A percentile compares a stretch with the other conserved stretches of the same genome.
Conservation (phyloP, 2,329 filamentous ascomycete genomes). For the Hypoxylon sp. region DNA sequence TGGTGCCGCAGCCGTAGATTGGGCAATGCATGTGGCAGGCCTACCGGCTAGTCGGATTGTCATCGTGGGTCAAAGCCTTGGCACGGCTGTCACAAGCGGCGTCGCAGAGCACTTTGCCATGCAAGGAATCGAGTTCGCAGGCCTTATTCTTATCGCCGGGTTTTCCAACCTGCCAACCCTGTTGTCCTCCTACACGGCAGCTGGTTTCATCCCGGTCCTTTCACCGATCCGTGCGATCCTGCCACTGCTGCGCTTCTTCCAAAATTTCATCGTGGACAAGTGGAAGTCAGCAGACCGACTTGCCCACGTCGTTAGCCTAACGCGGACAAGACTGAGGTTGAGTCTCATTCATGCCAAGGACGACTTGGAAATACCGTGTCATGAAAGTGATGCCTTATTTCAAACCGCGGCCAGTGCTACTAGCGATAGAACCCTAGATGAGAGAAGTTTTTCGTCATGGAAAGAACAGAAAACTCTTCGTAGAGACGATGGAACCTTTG, state of each 20-base stretch:
- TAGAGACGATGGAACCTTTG: slow-evolving; percentile 62
- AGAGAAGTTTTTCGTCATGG: slow-evolving; percentile 56
- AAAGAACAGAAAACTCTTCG: slow-evolving; percentile 61
- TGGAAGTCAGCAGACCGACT: slow-evolving; percentile 82
- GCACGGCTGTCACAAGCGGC: slow-evolving; percentile 84
- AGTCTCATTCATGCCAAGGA: slow-evolving; percentile 83
- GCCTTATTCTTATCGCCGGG: slow-evolving; percentile 81
- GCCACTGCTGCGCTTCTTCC: slow-evolving; percentile 70
- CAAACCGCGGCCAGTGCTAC: slow-evolving; percentile 68
- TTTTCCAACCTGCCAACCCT: slow-evolving; percentile 82
- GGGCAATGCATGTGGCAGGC: slow-evolving; percentile 72
- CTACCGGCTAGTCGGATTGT: slow-evolving; percentile 80
- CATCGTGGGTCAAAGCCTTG: slow-evolving; percentile 87
- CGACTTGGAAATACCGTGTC: slow-evolving; percentile 85
- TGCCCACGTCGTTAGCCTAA: slow-evolving; percentile 64
- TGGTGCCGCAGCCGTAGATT: slow-evolving; percentile 78
- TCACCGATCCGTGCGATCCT: slow-evolving; percentile 78
- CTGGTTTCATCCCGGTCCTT: slow-evolving; percentile 83
- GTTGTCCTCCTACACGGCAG: slow-evolving; percentile 81
- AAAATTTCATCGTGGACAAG: slow-evolving; percentile 76
- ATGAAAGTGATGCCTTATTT: slow-evolving; percentile 75
- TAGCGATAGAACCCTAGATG: slow-evolving; percentile 53
- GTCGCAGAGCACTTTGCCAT: slow-evolving; percentile 77
- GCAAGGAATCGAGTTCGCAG: slow-evolving; percentile 77
- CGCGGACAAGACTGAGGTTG: slow-evolving; percentile 69